Evolutionary conservation across 805 yeast species (phyloP), one percentile per base, ranked within the genome.

Genomic region (Metschnikowia noctiluminum): DNA sequence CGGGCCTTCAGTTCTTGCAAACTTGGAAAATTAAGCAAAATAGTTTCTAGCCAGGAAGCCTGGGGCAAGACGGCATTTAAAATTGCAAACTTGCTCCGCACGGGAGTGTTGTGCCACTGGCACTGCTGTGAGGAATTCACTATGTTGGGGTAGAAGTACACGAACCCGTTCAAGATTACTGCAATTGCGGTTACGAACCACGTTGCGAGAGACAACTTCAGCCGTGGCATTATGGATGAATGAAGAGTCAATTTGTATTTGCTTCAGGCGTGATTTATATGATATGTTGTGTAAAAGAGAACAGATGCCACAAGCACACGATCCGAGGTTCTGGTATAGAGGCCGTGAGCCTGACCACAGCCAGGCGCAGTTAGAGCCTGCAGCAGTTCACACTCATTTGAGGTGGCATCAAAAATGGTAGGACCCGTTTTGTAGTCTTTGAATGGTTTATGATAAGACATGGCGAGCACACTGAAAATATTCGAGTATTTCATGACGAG

Each of bases 71-170:
- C 39, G n/a, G 45, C 46, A 44, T 54, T 56, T 35, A 59, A 42
- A 39, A 52, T 12, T 11, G 39, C 38, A 48, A 48, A 49, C 37
- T 49, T 54, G 50, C 54, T 45, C n/a, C 42, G 45, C 28, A 47
- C 48, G 14, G 38, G 50, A 28, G 55, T 35, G 28, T 62, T 56
- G 49, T 65, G 61, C 96, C 96, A 87, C 32, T 82, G 78, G 58
- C 95, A 87, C 34, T 69, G 64, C 11, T 62, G 62, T 1, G 82
- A 63, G n/a, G 54, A 26, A 40, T 62, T 62, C 45, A 73, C 64
- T 13, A 85, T 52, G 35, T 88, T 84, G 1, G 96, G 95, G 62
- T 88, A 90, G 28, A 89, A 81, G 68, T 82, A 86, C 8, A 88
- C 79, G 62, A 86, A 87, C 1, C 78, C 43, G 58, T 89, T 87